Base-by-base conservation (phyloP, 768 basidiomycete genomes). In the Tulasnella sp. region DNA sequence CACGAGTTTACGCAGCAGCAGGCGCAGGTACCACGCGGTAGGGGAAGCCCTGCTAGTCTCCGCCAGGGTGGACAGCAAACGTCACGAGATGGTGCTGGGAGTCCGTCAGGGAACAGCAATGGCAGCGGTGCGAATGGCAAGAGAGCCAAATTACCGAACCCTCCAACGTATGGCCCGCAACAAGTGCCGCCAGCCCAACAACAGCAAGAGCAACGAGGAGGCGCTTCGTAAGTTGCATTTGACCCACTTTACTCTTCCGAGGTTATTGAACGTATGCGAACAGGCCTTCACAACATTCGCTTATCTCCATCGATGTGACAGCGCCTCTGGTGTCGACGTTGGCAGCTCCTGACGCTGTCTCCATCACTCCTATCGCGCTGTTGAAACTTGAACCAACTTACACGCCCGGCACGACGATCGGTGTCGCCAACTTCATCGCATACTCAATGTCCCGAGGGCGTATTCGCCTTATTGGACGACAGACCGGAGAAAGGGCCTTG, bases 391-490 rank as follows among this genome's bases (percentile, higher is more conserved):
- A 92, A 61, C 74, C 87, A 17, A 79, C 84, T 24, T 92, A 91
- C 73, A 73, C 90, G 59, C 86, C 85, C 46, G 89, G 89, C 15
- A 84, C 85, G 11, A 92, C 89, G 30, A 91, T 92, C 56, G 89
- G 89, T 9, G 89, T 89, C 12, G 90, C 89, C 3, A 85, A 88
- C 67, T 92, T 89, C 87, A 89, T 92, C 60, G 89, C 89, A 15
- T 91, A 92, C 66, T 89, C 88, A 24, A 92, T 92, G 89, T 90
- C 85, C 3, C 81, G 84, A 82, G 84, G 85, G 60, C 87, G 89
- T 61, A 85, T 92, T 52, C 85, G 89, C 45, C 85, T 92, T 53
- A 92, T 91, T 61, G 91, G 88, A 21, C 80, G 89, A 53, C 87
- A 87, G 22, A 90, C 87, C 64, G 89, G 89, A 38, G 87, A 90